phyloP scores from a whole-genome alignment of 306 rosid genomes.

The Cyamopsis tetragonoloba region DNA sequence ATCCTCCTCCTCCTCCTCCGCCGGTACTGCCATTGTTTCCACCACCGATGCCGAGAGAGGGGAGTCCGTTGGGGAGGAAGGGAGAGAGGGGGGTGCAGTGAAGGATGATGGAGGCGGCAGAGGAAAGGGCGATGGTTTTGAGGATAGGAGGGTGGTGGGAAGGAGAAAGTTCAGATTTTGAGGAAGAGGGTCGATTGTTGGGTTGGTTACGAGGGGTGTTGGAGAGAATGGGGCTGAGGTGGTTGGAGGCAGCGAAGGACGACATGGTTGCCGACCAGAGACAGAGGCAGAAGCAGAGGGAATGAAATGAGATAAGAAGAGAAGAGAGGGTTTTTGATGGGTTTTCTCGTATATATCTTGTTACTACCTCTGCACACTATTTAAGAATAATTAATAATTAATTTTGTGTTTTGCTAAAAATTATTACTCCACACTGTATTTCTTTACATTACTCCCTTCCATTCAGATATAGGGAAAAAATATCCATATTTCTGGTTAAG shows the following conservation, averaged over 20 bases:
- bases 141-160: conserved; percentile 20
- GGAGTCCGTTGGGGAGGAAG: not conserved
- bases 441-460: too few relatives aligned
- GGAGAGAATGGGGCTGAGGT: conserved; percentile 36
- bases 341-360: not conserved
- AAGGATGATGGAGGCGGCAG: conserved; percentile 57
- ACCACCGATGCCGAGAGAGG: conserved; percentile 20
- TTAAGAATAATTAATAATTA: too few relatives aligned
- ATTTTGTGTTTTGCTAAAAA: too few relatives aligned
- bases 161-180: too few relatives aligned
- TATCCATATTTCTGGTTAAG: too few relatives aligned
- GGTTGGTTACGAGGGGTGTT: conserved; percentile 19
- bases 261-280: conserved; percentile 35
- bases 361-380: too few relatives aligned
- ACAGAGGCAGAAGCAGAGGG: not conserved
- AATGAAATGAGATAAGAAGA: not conserved
- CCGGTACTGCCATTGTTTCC: conserved; percentile 29
- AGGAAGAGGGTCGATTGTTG: conserved; percentile 16
- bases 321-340: conserved; percentile 31
- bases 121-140: conserved; percentile 51
- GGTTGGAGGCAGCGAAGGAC: conserved; percentile 53
- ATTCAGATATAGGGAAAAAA: too few relatives aligned
- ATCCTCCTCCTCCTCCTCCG: conserved; percentile 32
- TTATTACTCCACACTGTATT: too few relatives aligned
- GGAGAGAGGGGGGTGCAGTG: conserved; percentile 20